phyloP scores from a whole-genome alignment of 306 rosid genomes.

The Fragaria iinumae region DNA sequence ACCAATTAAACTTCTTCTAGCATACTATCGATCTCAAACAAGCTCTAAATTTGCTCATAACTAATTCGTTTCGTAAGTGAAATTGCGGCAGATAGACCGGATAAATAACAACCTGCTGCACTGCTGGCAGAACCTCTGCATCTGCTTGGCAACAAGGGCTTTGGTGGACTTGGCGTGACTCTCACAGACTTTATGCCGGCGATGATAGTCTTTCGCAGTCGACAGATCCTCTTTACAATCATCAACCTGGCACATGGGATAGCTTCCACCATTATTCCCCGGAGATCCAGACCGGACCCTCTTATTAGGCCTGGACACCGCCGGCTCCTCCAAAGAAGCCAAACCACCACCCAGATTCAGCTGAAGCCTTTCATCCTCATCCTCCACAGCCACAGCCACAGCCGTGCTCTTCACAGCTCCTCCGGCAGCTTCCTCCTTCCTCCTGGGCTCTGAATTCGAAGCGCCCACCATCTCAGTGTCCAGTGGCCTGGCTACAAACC shows the following conservation, averaged over 20 bases:
- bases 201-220: constrained; percentile 76
- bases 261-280: constrained; percentile 33
- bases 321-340: constrained; percentile 29
- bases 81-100: not conserved
- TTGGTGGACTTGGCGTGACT: constrained; percentile 73
- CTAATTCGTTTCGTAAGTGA: not conserved
- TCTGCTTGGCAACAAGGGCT: constrained; percentile 58
- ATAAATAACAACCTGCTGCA: constrained; percentile 63
- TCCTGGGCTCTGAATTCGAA: constrained; percentile 16
- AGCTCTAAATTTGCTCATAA: not conserved
- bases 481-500: constrained; percentile 48
- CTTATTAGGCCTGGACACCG: constrained; percentile 40
- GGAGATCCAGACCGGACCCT: constrained; percentile 76
- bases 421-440: constrained; percentile 5
- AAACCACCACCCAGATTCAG: constrained; percentile 58
- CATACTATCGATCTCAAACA: not conserved
- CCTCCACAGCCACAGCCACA: constrained; percentile 2
- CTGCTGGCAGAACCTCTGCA: constrained; percentile 96
- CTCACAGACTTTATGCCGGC: constrained; percentile 89
- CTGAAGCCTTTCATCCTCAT: constrained; percentile 39
- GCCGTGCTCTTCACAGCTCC: not conserved
- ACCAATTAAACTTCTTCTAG: not conserved
- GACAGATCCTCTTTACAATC: constrained; percentile 81
- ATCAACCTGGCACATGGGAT: constrained; percentile 88
- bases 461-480: constrained; percentile 19